These are phyloP conservation scores for Trichoderma asperellum DNA, from an alignment of 2,329 filamentous ascomycete genomes.

Conservation along the genomic window DNA sequence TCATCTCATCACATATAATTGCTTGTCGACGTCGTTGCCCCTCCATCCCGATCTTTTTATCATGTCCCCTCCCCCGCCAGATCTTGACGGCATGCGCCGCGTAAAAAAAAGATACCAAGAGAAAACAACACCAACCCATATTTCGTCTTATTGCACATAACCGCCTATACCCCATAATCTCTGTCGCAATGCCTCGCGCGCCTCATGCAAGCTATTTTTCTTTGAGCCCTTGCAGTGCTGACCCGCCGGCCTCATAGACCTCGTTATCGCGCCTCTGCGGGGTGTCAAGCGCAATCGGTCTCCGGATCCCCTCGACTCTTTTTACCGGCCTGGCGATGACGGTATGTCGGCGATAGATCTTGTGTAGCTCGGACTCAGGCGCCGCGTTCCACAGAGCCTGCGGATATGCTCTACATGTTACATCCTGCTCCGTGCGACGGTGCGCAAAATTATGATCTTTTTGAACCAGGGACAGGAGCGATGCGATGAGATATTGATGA, in stretches of 20 bases:
- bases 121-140: not conserved
- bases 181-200: constrained; percentile 25
- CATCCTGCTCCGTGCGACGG: constrained; percentile 41
- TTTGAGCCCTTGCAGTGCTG: constrained; percentile 34
- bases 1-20: constrained; percentile 16
- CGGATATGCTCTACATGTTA: constrained; percentile 35
- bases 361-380: constrained; percentile 44
- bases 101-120: not conserved
- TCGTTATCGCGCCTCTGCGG: constrained; percentile 60
- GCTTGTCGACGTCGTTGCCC: constrained; percentile 11
- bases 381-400: constrained; percentile 37
- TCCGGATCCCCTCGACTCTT: constrained; percentile 65
- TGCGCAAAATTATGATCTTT: constrained; percentile 31
- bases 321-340: constrained; percentile 62
- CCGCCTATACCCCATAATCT: not conserved
- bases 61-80: constrained; percentile 15
- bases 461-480: constrained; percentile 11
- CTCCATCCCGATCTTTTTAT: constrained; percentile 15
- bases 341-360: constrained; percentile 62
- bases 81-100: constrained; percentile 8
- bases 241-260: constrained; percentile 45
- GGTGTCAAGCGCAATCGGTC: constrained; percentile 81
- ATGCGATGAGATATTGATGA: not conserved
- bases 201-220: not conserved
- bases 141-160: not conserved